A percentile compares a stretch with the other conserved stretches of the same genome.
Evolutionary conservation across 495 filamentous ascomycete species (phyloP).

Genomic region (Aspergillus nidulans): DNA sequence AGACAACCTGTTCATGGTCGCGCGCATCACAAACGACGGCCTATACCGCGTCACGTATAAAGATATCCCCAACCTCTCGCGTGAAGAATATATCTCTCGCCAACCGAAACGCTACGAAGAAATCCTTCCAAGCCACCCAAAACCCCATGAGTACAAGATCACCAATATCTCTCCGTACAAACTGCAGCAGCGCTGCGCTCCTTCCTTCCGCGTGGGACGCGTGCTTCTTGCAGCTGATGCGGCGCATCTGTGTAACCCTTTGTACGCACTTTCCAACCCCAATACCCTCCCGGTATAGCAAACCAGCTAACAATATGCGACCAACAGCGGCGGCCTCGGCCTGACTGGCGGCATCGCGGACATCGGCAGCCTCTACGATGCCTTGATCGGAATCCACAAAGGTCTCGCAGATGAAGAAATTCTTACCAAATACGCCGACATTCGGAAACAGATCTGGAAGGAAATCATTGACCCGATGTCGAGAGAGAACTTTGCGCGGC

Average conservation of each 20-base stretch:
- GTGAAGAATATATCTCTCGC: constrained; percentile 48
- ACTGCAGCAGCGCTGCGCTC: constrained; percentile 58
- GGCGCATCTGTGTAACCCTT: constrained; percentile 43
- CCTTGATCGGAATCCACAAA: constrained; percentile 52
- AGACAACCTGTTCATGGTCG: constrained; percentile 58
- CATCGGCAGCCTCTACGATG: constrained; percentile 54
- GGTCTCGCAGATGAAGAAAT: constrained; percentile 52
- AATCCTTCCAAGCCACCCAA: constrained; percentile 56
- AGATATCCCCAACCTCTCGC: constrained; percentile 46
- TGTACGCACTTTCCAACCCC: constrained; percentile 22
- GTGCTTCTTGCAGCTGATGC: constrained; percentile 59
- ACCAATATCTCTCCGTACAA: constrained; percentile 54
- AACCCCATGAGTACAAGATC: constrained; percentile 52
- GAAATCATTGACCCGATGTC: constrained; percentile 54
- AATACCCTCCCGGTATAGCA: neutral
- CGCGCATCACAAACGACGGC: constrained; percentile 52
- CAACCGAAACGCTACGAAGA: constrained; percentile 50
- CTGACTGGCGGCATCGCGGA: constrained; percentile 60
- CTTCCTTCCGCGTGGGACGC: constrained; percentile 50
- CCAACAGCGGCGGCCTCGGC: constrained; percentile 49
- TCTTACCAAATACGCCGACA: constrained; percentile 52
- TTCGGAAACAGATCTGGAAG: constrained; percentile 52
- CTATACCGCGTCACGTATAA: constrained; percentile 60
- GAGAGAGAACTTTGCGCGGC: constrained; percentile 42
- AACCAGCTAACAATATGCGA: neutral